phyloP scores from a whole-genome alignment of 75 land plant genomes.

The Selaginella tamariscina region DNA sequence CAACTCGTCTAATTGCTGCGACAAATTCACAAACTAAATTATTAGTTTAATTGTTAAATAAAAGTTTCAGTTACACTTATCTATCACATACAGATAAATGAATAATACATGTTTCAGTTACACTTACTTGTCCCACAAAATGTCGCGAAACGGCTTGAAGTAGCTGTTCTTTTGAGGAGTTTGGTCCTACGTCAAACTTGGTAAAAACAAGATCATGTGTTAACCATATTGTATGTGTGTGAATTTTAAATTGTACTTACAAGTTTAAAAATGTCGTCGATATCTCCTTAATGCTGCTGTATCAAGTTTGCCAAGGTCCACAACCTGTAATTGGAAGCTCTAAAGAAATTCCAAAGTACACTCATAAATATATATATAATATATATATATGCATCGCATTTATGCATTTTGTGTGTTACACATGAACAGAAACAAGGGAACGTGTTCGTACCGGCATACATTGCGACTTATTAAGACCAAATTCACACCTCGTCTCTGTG shows the following conservation, averaged over 20 bases:
- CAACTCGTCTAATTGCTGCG: slow-evolving; percentile 84
- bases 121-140: slow-evolving; percentile 1
- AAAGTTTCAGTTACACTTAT: no score
- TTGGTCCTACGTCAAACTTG: slow-evolving; percentile 5
- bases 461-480: background rate
- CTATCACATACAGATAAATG: no score
- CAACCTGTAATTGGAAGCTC: background rate
- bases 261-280: slow-evolving; percentile 10
- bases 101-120: no score
- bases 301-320: slow-evolving; percentile 9
- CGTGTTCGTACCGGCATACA: background rate
- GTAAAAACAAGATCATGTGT: no score
- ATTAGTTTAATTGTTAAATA: background rate
- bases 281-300: slow-evolving; percentile 14
- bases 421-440: no score
- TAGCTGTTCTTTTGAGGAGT: slow-evolving; percentile 10
- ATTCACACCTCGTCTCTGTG: background rate
- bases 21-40: background rate
- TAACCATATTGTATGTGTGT: no score
- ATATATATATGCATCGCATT: no score
- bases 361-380: no score
- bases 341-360: no score
- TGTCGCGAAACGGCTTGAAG: background rate
- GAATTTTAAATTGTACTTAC: slow-evolving; percentile 2
- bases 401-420: no score